A percentile compares a stretch with the other conserved stretches of the same genome.
These are phyloP conservation scores for Colletotrichum eremochloae DNA, from an alignment of 2,329 filamentous ascomycete species.

Conservation along the genomic window DNA sequence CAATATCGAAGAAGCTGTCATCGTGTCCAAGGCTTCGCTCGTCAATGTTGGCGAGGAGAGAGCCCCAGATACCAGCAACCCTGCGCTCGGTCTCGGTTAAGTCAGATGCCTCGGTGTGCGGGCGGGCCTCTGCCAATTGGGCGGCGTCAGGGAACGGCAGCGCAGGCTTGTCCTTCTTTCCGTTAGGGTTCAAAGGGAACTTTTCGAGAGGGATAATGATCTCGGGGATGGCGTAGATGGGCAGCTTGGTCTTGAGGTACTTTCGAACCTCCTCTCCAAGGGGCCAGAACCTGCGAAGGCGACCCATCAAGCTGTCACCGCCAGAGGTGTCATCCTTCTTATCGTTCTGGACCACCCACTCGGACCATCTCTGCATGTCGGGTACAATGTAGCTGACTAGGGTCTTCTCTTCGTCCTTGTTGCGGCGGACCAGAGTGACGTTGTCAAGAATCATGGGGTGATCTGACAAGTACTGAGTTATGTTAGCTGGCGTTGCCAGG, in stretches of 20 bases:
- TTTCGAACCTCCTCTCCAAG: conserved; percentile 69
- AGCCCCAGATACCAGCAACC: conserved; percentile 24
- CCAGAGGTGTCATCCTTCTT: conserved; percentile 52
- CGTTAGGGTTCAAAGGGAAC: conserved; percentile 80
- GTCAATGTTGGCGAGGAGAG: conserved; percentile 54
- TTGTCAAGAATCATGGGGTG: conserved; percentile 17
- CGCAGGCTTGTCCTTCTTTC: conserved; percentile 83
- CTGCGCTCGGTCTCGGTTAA: conserved; percentile 75
- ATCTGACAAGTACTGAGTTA: background rate
- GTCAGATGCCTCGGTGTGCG: background rate
- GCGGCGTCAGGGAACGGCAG: conserved; percentile 77
- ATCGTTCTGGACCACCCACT: conserved; percentile 56
- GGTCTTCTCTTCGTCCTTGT: conserved; percentile 86
- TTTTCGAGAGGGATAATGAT: conserved; percentile 52
- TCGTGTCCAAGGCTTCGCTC: conserved; percentile 50
- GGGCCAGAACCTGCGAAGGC: conserved; percentile 9
- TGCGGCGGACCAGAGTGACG: conserved; percentile 81
- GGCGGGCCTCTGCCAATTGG: conserved; percentile 17
- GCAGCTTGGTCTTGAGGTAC: conserved; percentile 77
- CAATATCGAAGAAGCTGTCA: conserved; percentile 54
- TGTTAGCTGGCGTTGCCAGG: conserved; percentile 25
- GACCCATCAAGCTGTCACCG: conserved; percentile 3
- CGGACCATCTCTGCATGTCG: conserved; percentile 48
- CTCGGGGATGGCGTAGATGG: conserved; percentile 51
- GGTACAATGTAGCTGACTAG: conserved; percentile 93